Base-by-base conservation (phyloP, 371 early-diverging fungal species). In the Mucor mucedo region DNA sequence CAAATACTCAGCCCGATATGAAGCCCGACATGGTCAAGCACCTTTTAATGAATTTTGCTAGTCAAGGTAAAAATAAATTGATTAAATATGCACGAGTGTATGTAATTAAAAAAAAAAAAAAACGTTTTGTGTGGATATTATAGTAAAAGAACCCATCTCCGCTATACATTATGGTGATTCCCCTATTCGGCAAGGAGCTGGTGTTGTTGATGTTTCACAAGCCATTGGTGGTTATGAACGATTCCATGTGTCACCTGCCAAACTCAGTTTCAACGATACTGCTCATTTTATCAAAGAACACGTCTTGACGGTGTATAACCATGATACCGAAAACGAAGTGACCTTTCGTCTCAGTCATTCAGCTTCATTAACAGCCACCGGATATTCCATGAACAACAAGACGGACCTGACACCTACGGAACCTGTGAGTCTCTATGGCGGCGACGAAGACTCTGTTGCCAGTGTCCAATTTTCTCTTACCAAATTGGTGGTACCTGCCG, bases 131-230 rank as follows among this genome's bases (percentile, higher is more conserved):
- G 7, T 61, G 54, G 54, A 28, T 53, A 52, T 55, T 57, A 21
- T 62, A 70, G 75, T 71, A 21, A 55, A 42, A 27, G 48, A 69
- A 40, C 76, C 76, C 13, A 66, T 76, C 60, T 55, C 64, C 62
- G 53, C 54, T 45, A 27, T 45, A 11, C 44, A 50, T 32, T 68
- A 57, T 65, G 78, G 67, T 55, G 66, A 80, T 50, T 72, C 84
- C 63, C 73, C 77, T 65, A 74, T 74, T 54, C 60, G 73, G 38
- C 89, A 91, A 71, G 94, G 94, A 41, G 82, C 90, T 47, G 94
- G 91, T 52, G 69, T 91, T 27, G 70, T 93, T 53, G 82, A 93
- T 73, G 76, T 87, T 42, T 68, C 72, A 68, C 70, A 82, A 54
- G 84, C 93, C 52, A 70, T 91, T 62, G 60, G 56, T 30, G 69